Percentiles rank a stretch among this genome's conserved stretches.
Evolutionary conservation across 495 filamentous ascomycete genomes (phyloP).

Genomic region (Penicillium goetzii): DNA sequence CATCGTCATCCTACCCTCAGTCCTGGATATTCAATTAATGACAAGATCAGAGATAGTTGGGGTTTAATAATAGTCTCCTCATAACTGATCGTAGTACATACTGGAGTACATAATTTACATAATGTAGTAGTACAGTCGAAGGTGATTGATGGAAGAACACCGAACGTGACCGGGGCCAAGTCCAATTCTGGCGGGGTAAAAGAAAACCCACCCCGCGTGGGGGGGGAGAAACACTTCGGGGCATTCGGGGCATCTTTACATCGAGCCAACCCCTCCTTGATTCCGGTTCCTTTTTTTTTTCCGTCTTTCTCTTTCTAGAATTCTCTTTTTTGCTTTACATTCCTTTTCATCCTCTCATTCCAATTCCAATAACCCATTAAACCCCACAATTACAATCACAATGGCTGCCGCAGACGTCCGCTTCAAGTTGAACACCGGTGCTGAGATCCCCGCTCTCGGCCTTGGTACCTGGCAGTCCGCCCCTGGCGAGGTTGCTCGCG

Average conservation of each 20-base stretch:
- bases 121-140: neutral
- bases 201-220: constrained; percentile 16
- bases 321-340: constrained; percentile 12
- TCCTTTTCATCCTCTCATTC: constrained; percentile 6
- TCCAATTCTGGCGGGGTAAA: constrained; percentile 9
- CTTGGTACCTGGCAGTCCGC: constrained; percentile 78
- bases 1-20: neutral
- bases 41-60: neutral
- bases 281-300: neutral
- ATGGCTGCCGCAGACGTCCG: constrained; percentile 44
- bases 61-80: no score
- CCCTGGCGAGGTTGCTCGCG: constrained; percentile 61
- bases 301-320: neutral
- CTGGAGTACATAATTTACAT: neutral
- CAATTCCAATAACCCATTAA: neutral
- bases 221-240: constrained; percentile 15
- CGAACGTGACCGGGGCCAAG: constrained; percentile 3
- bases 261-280: neutral
- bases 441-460: constrained; percentile 74
- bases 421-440: constrained; percentile 78
- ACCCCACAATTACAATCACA: constrained; percentile 17
- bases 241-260: constrained; percentile 19
- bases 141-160: constrained; percentile 36
- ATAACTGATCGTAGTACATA: no score
- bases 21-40: neutral